These are phyloP conservation scores for Colletotrichum higginsianum DNA, from an alignment of 2,329 filamentous ascomycete species.

Conservation along the genomic window DNA sequence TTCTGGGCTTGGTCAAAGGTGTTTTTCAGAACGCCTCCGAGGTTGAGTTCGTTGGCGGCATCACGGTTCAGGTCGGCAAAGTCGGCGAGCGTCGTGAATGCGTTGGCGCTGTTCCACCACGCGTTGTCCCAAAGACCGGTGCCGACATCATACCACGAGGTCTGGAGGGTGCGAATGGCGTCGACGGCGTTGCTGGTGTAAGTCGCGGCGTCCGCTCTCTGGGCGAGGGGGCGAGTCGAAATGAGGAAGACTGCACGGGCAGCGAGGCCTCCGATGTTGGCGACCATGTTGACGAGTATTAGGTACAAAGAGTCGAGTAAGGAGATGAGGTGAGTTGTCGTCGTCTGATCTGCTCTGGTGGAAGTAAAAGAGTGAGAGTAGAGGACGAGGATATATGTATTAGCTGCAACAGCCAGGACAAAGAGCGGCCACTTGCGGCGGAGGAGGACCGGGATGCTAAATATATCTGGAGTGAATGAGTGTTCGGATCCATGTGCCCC, in stretches of 20 bases:
- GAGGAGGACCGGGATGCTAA: conserved; percentile 27
- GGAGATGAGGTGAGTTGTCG: background rate
- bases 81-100: conserved; percentile 74
- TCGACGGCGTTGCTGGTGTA: conserved; percentile 53
- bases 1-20: conserved; percentile 63
- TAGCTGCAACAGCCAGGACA: conserved; percentile 21
- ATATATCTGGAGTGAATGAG: conserved; percentile 37
- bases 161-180: conserved; percentile 64
- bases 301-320: conserved; percentile 21
- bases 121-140: conserved; percentile 76
- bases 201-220: conserved; percentile 33
- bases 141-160: conserved; percentile 70
- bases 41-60: conserved; percentile 54
- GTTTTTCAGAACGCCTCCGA: conserved; percentile 59
- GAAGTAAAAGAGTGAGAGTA: conserved; percentile 3
- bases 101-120: conserved; percentile 84
- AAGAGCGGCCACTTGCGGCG: conserved; percentile 21
- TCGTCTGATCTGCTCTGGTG: conserved; percentile 7
- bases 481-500: conserved; percentile 36
- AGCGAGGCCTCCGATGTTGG: conserved; percentile 41
- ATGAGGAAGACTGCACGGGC: conserved; percentile 42
- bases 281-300: conserved; percentile 40
- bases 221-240: conserved; percentile 36
- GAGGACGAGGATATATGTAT: conserved; percentile 37
- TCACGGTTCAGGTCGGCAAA: conserved; percentile 56